These are phyloP conservation scores for Leptodermis oblonga DNA, from an alignment of 257 asterid genomes.

Conservation along the genomic window DNA sequence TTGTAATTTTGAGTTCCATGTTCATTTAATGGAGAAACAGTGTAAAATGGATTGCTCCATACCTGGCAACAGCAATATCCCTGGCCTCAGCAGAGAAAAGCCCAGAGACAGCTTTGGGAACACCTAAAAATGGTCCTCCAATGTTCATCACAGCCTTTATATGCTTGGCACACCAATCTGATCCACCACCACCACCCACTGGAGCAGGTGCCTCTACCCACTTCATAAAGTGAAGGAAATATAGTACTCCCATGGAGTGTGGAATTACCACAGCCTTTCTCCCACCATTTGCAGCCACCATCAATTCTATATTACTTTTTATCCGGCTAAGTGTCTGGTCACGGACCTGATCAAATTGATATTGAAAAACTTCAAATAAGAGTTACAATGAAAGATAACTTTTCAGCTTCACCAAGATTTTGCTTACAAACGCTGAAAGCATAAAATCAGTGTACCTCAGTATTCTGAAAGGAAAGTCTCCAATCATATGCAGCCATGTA, in stretches of 20 bases:
- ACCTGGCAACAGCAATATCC: constrained; percentile 48
- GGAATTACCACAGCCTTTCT: constrained; percentile 73
- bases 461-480: constrained; percentile 95
- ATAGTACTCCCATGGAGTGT: constrained; percentile 80
- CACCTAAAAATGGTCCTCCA: constrained; percentile 84
- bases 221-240: constrained; percentile 84
- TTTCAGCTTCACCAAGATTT: background rate
- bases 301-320: constrained; percentile 69
- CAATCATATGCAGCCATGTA: constrained; percentile 98
- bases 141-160: constrained; percentile 79
- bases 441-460: constrained; percentile 52
- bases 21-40: too few species aligned
- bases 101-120: constrained; percentile 71
- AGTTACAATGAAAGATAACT: background rate
- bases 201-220: constrained; percentile 87
- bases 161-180: constrained; percentile 76
- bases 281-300: constrained; percentile 69
- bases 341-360: constrained; percentile 52
- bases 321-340: constrained; percentile 77
- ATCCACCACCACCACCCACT: constrained; percentile 82
- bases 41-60: background rate
- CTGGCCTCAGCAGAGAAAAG: constrained; percentile 81
- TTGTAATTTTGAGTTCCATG: background rate
- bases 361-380: constrained; percentile 58
- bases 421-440: background rate